phyloP scores from a whole-genome alignment of 139 green algal species.

The Volvox reticuliferus region DNA sequence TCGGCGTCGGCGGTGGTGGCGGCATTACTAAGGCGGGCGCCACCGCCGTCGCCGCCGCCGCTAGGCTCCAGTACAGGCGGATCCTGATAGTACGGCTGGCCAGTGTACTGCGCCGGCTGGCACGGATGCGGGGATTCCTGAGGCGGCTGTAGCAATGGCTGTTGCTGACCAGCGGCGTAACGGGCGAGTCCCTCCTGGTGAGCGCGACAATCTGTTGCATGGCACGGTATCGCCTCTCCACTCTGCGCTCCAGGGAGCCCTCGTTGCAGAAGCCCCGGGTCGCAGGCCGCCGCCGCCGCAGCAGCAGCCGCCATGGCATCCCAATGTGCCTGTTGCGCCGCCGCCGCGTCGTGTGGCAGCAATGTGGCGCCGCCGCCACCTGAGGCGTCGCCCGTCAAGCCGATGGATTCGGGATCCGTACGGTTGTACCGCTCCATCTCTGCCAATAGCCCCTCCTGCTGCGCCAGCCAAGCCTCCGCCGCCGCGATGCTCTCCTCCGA shows the following conservation, averaged over 20 bases:
- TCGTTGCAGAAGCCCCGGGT: not conserved
- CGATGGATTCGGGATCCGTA: not conserved
- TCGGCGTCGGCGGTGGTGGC: not conserved
- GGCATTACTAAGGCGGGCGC: not conserved
- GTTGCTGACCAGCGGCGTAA: too few relatives aligned
- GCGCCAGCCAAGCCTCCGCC: slow-evolving; percentile 17
- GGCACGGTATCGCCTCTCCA: too few relatives aligned
- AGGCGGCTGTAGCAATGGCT: too few relatives aligned
- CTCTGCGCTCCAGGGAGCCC: not conserved
- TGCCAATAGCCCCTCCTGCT: not conserved
- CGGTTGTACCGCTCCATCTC: not conserved
- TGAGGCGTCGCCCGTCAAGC: not conserved
- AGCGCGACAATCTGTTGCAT: too few relatives aligned
- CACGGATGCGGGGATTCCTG: too few relatives aligned
- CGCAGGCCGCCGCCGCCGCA: not conserved
- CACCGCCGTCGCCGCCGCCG: not conserved
- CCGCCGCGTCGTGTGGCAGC: slow-evolving; percentile 7
- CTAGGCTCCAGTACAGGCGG: not conserved
- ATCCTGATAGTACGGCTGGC: too few relatives aligned
- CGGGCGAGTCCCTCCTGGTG: too few relatives aligned
- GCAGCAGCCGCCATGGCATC: not conserved
- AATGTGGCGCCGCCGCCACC: not conserved
- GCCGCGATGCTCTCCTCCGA: not conserved
- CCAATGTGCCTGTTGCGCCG: not conserved
- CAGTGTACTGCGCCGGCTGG: too few relatives aligned